Base-by-base conservation (phyloP, 31 red algal species). In the Endocladia muricata region DNA sequence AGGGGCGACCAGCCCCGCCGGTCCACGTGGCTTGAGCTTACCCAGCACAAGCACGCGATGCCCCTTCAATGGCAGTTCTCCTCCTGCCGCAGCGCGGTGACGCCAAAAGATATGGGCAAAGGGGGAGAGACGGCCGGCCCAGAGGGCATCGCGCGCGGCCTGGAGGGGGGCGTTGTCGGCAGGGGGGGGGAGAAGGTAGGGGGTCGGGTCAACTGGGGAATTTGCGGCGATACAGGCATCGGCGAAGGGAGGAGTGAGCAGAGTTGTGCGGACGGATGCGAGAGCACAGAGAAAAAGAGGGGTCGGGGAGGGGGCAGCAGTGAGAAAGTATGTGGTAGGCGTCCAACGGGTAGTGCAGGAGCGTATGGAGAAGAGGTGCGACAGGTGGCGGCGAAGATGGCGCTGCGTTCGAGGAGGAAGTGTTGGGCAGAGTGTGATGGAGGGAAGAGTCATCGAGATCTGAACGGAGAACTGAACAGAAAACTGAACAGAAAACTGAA, bases 21-120 rank as follows among this genome's bases (percentile, higher is more conserved):
- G 68, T 4, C 79, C 79, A 8, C 79, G 51, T 30, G 79, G 79
- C 28, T 61, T 65, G 22, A 83, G 33, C 54, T 73, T 26, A 37
- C 79, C 79, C 9, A 74, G 29, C 1, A 83, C 21, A 64, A 60
- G 38, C 23, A 83, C 79, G 11, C 67, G 22, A 57, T 73, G 67
- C 40, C 57, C 7, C n/a, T 19, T 68, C 1, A 79, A 32, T 2
- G 76, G 76, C 13, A 39, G 52, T 8, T 70, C 35, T 7, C 68
- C 68, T 6, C 72, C 72, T 48, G 7, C 34, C 2, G 35, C 19
- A n/a, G 51, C 30, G 31, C 54, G 3, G 13, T 25, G 0, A 34
- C 55, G 41, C 79, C 79, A 83, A 22, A 62, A 63, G 19, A 25
- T 36, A 59, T 44, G 62, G 22, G 79, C 66, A 19, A 22, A 52